These are phyloP conservation scores for Chlamydomonas sphaeroides DNA, from an alignment of 139 green algal genomes.

Conservation along the genomic window DNA sequence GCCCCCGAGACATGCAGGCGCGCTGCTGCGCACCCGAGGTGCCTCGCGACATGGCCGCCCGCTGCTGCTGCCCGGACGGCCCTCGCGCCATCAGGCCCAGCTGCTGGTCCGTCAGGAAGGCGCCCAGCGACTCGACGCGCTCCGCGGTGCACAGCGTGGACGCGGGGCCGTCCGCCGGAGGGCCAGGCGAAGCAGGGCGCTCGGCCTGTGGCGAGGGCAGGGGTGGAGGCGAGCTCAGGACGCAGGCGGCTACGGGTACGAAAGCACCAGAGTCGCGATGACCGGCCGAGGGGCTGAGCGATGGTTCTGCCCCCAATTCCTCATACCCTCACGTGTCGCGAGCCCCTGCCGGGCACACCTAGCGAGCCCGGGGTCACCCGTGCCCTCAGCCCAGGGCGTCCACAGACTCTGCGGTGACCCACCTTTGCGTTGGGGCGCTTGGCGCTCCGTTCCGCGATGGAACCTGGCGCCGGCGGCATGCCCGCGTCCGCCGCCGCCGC, in stretches of 20 bases:
- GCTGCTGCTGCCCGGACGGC: neutral
- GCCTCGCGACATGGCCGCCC: too few relatives aligned
- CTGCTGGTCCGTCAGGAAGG: constrained; percentile 18
- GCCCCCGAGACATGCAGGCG: neutral
- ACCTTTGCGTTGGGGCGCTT: constrained; percentile 30
- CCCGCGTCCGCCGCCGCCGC: constrained; percentile 17
- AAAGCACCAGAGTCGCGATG: neutral
- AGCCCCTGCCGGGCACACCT: too few relatives aligned
- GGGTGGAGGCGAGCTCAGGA: too few relatives aligned
- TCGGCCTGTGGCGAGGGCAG: too few relatives aligned
- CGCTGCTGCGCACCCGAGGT: neutral
- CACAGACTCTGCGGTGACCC: neutral
- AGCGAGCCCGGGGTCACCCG: too few relatives aligned
- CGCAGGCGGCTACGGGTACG: too few relatives aligned
- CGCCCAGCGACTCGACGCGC: constrained; percentile 23
- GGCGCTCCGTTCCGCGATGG: constrained; percentile 3
- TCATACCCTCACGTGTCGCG: too few relatives aligned
- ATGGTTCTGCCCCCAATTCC: too few relatives aligned
- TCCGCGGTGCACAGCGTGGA: too few relatives aligned
- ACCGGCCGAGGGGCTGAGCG: too few relatives aligned
- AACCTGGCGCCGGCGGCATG: constrained; percentile 26
- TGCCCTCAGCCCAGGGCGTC: neutral
- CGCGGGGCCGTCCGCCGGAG: too few relatives aligned
- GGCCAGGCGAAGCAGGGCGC: too few relatives aligned
- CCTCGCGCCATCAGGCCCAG: neutral